Conservation (phyloP, 2,329 filamentous ascomycete species). For the Immersiporthe knoxdaviesiana region DNA sequence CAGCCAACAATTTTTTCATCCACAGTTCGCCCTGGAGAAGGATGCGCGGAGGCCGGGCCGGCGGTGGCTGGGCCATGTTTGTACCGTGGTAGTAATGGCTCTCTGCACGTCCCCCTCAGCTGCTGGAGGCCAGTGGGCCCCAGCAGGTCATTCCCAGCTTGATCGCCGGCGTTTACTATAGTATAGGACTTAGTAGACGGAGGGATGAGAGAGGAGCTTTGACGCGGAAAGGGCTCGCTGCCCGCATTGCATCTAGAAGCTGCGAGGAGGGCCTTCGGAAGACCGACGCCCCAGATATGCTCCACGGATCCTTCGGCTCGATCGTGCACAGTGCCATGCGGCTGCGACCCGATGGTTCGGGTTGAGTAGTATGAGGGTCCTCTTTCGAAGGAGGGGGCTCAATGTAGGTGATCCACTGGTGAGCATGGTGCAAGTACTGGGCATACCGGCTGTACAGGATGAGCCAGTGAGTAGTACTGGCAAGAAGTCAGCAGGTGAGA, state of each 20-base stretch:
- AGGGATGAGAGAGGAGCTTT: not conserved
- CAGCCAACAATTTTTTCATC: not conserved
- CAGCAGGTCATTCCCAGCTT: not conserved
- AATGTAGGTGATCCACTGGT: not conserved
- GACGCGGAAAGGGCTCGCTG: not conserved
- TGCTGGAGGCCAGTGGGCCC: not conserved
- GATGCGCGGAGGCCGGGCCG: conserved; percentile 13
- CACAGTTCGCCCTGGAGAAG: not conserved
- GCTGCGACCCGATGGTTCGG: conserved; percentile 23
- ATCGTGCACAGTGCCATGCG: not conserved
- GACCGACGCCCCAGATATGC: not conserved
- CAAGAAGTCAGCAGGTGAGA: not conserved
- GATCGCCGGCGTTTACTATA: not conserved
- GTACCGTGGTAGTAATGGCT: not conserved
- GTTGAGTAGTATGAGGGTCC: conserved; percentile 14
- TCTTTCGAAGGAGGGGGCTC: conserved; percentile 7
- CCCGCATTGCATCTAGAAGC: not conserved
- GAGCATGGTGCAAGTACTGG: not conserved
- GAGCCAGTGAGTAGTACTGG: not conserved
- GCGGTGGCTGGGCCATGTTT: not conserved
- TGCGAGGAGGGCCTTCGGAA: not conserved
- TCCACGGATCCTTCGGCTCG: conserved; percentile 5
- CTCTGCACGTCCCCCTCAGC: not conserved
- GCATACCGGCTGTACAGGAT: not conserved
- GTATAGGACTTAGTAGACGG: too few relatives aligned